Evolutionary conservation across 208 protist species (phyloP).

Genomic region (Herpetomonas muscarum): DNA sequence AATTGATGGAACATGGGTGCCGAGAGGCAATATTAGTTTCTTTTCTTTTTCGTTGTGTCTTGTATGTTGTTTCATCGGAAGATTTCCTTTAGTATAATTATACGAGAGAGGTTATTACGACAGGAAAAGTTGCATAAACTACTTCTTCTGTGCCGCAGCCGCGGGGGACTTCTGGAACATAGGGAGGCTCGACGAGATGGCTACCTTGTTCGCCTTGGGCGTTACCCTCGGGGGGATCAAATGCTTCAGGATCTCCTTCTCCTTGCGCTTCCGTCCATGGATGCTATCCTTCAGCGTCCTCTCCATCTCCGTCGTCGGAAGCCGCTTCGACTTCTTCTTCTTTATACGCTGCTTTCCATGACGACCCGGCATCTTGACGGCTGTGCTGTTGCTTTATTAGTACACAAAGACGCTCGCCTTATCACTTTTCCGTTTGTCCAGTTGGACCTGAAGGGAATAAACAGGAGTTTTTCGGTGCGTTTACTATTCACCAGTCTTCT

Average conservation of each 20-base stretch:
- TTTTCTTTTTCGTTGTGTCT: no score
- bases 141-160: neutral
- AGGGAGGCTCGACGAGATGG: constrained; percentile 46
- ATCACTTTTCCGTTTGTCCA: no score
- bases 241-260: constrained; percentile 72
- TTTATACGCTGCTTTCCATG: constrained; percentile 87
- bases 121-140: no score
- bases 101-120: neutral
- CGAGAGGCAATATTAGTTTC: no score
- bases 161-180: constrained; percentile 60
- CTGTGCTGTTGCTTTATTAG: no score
- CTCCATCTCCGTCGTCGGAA: constrained; percentile 82
- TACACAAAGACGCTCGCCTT: no score
- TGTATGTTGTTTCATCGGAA: no score
- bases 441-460: no score
- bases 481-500: no score
- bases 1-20: no score
- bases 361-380: constrained; percentile 67
- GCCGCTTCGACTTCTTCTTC: constrained; percentile 84
- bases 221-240: constrained; percentile 67
- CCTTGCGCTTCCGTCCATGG: constrained; percentile 76
- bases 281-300: constrained; percentile 85
- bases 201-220: constrained; percentile 59
- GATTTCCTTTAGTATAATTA: no score
- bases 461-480: no score